Conservation (phyloP, 1,284 basidiomycete species). For the Pseudozyma tsukubaensis region DNA sequence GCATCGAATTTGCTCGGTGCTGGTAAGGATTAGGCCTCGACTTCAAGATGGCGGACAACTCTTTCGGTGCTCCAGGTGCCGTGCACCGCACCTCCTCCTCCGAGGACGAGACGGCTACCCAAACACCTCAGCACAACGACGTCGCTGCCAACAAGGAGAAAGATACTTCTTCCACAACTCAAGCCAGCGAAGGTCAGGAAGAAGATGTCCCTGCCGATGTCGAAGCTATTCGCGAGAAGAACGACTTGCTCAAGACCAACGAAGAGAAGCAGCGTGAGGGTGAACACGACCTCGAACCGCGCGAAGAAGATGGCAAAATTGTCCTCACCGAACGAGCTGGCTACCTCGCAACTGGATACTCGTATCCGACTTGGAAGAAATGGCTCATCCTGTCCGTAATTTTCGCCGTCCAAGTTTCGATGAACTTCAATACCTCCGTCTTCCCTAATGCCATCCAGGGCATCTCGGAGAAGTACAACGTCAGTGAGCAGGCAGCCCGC, state of each 20-base stretch:
- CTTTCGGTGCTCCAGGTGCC: neutral
- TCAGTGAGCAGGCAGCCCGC: slow-evolving; percentile 69
- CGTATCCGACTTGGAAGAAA: slow-evolving; percentile 66
- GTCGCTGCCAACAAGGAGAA: slow-evolving; percentile 13
- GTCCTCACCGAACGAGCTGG: slow-evolving; percentile 67
- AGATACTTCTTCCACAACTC: slow-evolving; percentile 10
- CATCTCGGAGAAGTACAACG: slow-evolving; percentile 64
- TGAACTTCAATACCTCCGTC: slow-evolving; percentile 69
- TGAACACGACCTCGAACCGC: slow-evolving; percentile 42
- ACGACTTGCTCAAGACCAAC: slow-evolving; percentile 45
- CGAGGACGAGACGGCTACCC: slow-evolving; percentile 22
- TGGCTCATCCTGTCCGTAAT: slow-evolving; percentile 70
- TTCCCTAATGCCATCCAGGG: slow-evolving; percentile 66
- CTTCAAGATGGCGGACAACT: slow-evolving; percentile 19
- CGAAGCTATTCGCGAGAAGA: slow-evolving; percentile 42
- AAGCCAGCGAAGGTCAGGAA: slow-evolving; percentile 16
- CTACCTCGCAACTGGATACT: slow-evolving; percentile 62
- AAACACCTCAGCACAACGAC: slow-evolving; percentile 10
- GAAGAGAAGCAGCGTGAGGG: slow-evolving; percentile 50
- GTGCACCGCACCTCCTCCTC: slow-evolving; percentile 29
- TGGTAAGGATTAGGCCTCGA: no score
- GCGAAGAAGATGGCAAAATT: slow-evolving; percentile 63
- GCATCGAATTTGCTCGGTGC: slow-evolving; percentile 6
- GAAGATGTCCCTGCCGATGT: slow-evolving; percentile 18
- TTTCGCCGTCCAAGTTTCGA: slow-evolving; percentile 69